Percentiles rank a stretch among this genome's conserved stretches.
phyloP scores from a whole-genome alignment of 2,329 filamentous ascomycete species.

The Dactylellina sp. region DNA sequence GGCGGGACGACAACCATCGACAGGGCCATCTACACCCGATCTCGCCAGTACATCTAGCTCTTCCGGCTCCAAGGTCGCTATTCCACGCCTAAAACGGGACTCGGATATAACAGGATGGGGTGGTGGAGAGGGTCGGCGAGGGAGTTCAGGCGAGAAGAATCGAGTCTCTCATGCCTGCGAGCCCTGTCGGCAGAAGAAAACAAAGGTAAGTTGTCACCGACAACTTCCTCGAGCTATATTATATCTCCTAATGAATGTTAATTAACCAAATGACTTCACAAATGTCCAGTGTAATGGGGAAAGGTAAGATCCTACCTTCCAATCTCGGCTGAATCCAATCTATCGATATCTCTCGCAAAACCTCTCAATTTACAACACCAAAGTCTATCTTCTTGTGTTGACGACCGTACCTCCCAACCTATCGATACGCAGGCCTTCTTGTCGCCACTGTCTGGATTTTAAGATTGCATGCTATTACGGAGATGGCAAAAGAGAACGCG shows the following conservation, averaged over 20 bases:
- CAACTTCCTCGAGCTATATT: slow-evolving; percentile 20
- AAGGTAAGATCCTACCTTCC: slow-evolving; percentile 51
- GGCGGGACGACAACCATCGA: slow-evolving; percentile 52
- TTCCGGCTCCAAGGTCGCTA: slow-evolving; percentile 58
- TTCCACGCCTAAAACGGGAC: slow-evolving; percentile 58
- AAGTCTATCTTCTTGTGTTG: slow-evolving; percentile 35
- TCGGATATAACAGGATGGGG: slow-evolving; percentile 57
- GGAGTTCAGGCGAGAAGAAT: slow-evolving; percentile 58
- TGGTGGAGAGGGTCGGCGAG: slow-evolving; percentile 51
- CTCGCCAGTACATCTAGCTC: slow-evolving; percentile 42
- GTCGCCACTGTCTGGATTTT: slow-evolving; percentile 60
- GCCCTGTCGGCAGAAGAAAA: slow-evolving; percentile 56
- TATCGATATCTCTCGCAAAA: slow-evolving; percentile 7
- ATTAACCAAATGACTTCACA: slow-evolving; percentile 39
- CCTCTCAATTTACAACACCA: slow-evolving; percentile 41
- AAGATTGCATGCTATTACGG: slow-evolving; percentile 59
- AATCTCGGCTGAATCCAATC: slow-evolving; percentile 27
- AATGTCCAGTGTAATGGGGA: slow-evolving; percentile 58
- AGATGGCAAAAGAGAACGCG: slow-evolving; percentile 59
- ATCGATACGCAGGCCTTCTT: slow-evolving; percentile 57
- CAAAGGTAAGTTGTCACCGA: slow-evolving; percentile 29
- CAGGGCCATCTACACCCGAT: slow-evolving; percentile 49
- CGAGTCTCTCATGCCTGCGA: slow-evolving; percentile 60
- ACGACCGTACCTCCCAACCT: slow-evolving; percentile 1
- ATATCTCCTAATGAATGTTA: slow-evolving; percentile 43